phyloP scores from a whole-genome alignment of 208 protist genomes.

The Vickermania spadyakhi region DNA sequence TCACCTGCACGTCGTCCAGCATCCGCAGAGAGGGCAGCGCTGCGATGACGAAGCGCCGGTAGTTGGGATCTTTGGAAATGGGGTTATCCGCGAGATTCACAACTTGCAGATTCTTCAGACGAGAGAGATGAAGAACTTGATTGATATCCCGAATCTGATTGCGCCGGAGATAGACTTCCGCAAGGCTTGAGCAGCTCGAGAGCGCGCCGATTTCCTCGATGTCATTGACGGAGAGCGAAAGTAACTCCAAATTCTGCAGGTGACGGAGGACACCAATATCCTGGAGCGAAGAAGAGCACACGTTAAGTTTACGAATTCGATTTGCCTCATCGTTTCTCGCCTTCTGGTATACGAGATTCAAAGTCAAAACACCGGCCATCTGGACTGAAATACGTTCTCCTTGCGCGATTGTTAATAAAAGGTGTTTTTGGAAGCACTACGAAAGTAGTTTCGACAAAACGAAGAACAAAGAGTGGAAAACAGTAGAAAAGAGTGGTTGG shows the following conservation, averaged over 20 bases:
- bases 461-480: constrained; percentile 10
- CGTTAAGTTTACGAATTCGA: constrained; percentile 79
- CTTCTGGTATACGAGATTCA: constrained; percentile 75
- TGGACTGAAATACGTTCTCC: no score
- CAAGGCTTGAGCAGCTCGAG: constrained; percentile 44
- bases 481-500: constrained; percentile 1
- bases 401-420: constrained; percentile 3
- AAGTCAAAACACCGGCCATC: constrained; percentile 78
- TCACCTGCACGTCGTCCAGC: constrained; percentile 69
- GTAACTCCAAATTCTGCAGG: constrained; percentile 61
- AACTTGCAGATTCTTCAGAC: constrained; percentile 50
- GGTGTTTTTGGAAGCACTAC: background rate
- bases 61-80: constrained; percentile 77
- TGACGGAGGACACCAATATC: constrained; percentile 78
- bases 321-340: constrained; percentile 69
- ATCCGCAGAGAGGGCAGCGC: constrained; percentile 54
- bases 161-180: constrained; percentile 77
- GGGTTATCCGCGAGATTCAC: constrained; percentile 82
- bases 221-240: constrained; percentile 83
- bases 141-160: constrained; percentile 83
- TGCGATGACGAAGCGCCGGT: constrained; percentile 83
- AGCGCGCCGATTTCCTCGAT: constrained; percentile 68
- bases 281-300: constrained; percentile 71
- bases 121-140: constrained; percentile 77
- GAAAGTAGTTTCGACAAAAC: constrained; percentile 17